Evolutionary conservation across 352 stramenopile species (phyloP), one percentile per base, ranked within the genome.

Genomic region (Ophiocytium majus): DNA sequence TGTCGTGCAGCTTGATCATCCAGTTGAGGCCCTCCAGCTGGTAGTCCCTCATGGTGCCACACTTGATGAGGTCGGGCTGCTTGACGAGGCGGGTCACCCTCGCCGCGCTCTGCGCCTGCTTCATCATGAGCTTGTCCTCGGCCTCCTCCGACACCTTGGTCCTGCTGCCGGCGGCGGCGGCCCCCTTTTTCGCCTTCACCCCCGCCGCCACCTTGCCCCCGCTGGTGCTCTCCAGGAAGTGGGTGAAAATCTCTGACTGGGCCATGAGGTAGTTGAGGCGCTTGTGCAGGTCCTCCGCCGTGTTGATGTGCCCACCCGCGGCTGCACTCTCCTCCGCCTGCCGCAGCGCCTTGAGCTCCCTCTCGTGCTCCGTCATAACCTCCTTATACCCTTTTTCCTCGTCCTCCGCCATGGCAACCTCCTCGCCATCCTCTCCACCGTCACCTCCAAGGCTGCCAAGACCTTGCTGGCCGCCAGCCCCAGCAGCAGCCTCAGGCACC

Each of bases 21-120:
- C 97, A 99, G 90, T 97, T 99, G 35, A 99, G 89, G 36, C 96
- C 97, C 92, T 99, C 96, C 9, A 99, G 89, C 89, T 99, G 97
- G 88, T 99, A 99, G 35, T 91, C 89, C 66, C 97, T 94, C 96
- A 99, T 98, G 0, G 89, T 94, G 50, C 95, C 94, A 84, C 81
- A 80, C 81, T 88, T 82, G 82, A 88, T 88, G 34, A 84, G 63
- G 37, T 79, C 63, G 17, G 85, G 85, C 81, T 97, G 93, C 10
- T 93, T 95, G 63, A 97, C 91, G 0, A 97, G 91, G 80, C 98
- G 94, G 33, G 96, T 93, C 79, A 97, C 91, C 86, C 95, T 86
- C 17, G 93, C 92, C 79, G 95, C 93, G n/a, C 91, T 94, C 31
- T 94, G 90, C 19, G 94, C 92, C 32, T 95, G 95, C 82, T 97